phyloP scores from a whole-genome alignment of 257 asterid genomes.

The Solanum etuberosum region DNA sequence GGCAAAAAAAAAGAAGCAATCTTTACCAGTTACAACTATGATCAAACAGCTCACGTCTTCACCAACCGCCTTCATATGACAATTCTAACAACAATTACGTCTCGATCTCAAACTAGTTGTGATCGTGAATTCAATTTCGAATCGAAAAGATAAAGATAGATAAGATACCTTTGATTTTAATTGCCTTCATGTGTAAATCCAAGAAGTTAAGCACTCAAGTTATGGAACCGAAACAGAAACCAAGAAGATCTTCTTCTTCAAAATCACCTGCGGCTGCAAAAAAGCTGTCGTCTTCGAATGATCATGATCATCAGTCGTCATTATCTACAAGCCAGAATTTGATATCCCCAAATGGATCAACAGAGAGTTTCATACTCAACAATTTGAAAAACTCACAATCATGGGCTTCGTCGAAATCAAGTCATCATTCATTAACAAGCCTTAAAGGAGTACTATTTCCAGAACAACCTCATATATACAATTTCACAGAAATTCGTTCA shows the following conservation, averaged over 20 bases:
- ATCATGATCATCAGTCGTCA: slow-evolving; percentile 1
- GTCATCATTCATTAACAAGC: slow-evolving; percentile 25
- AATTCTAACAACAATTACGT: not conserved
- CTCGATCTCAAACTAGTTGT: not conserved
- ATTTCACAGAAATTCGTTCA: slow-evolving; percentile 41
- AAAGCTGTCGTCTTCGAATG: slow-evolving; percentile 3
- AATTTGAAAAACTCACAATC: slow-evolving; percentile 15
- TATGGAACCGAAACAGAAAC: slow-evolving; percentile 11
- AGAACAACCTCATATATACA: slow-evolving; percentile 51
- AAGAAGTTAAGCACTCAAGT: slow-evolving; percentile 31
- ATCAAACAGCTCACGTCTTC: not conserved
- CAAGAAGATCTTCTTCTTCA: slow-evolving; percentile 16
- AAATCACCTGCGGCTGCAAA: not conserved
- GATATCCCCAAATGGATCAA: slow-evolving; percentile 42
- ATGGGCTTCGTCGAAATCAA: slow-evolving; percentile 19
- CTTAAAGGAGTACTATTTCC: slow-evolving; percentile 33
- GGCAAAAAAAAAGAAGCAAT: not conserved
- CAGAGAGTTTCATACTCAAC: slow-evolving; percentile 29
- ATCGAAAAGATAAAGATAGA: not conserved
- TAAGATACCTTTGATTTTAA: not conserved
- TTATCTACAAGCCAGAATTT: slow-evolving; percentile 27
- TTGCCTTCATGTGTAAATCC: slow-evolving; percentile 38
- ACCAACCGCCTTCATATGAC: not conserved
- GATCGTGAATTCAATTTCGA: not conserved
- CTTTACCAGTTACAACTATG: not conserved